Conservation (phyloP, 2,329 filamentous ascomycete species). For the Dissoconium aciculare region DNA sequence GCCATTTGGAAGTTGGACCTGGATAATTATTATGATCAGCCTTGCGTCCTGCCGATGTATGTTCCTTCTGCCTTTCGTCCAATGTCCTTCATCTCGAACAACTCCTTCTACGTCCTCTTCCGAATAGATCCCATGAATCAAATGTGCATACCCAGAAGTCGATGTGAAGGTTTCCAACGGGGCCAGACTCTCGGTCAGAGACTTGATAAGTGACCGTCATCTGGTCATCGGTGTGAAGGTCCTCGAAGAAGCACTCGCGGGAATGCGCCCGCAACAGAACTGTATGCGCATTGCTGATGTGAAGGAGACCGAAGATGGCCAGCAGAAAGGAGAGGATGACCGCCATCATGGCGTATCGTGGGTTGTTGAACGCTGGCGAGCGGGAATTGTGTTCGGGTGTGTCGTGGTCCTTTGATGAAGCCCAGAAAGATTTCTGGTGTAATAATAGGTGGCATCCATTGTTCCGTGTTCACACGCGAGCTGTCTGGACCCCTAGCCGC, state of each 20-base stretch:
- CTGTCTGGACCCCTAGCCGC: not conserved
- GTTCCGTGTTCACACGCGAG: not conserved
- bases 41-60: not conserved
- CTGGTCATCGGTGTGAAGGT: slow-evolving; percentile 80
- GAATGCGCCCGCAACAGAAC: slow-evolving; percentile 88
- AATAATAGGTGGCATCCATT: not conserved
- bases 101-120: not conserved
- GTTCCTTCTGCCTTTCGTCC: not conserved
- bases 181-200: slow-evolving; percentile 88
- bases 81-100: not conserved
- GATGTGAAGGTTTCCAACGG: slow-evolving; percentile 84
- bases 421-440: slow-evolving; percentile 2
- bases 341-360: slow-evolving; percentile 14
- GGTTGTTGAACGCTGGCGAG: slow-evolving; percentile 4
- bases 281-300: slow-evolving; percentile 67
- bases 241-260: slow-evolving; percentile 94
- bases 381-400: not conserved
- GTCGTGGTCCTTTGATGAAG: slow-evolving; percentile 1
- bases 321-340: slow-evolving; percentile 26
- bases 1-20: slow-evolving; percentile 66
- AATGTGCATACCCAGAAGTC: slow-evolving; percentile 76
- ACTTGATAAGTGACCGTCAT: slow-evolving; percentile 99
- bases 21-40: slow-evolving; percentile 7
- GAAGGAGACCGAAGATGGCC: slow-evolving; percentile 42
- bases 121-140: not conserved